Evolutionary conservation across 306 rosid genomes (phyloP).

Genomic region (Dalbergia oliveri): DNA sequence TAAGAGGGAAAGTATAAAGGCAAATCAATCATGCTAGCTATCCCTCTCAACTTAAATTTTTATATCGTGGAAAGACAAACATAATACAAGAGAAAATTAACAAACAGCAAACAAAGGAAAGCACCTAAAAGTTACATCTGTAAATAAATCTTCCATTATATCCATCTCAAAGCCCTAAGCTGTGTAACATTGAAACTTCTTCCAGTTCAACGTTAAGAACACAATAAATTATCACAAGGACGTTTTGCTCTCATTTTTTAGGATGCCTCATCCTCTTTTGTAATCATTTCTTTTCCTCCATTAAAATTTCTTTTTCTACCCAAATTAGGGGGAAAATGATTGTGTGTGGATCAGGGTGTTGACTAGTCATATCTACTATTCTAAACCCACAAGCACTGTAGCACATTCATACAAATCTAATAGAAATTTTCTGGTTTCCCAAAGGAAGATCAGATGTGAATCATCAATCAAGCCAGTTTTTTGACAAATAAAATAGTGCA

Average conservation of each 20-base stretch:
- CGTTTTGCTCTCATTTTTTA: background rate
- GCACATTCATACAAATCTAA: background rate
- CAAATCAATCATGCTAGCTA: background rate
- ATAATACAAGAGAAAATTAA: background rate
- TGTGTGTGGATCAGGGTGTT: background rate
- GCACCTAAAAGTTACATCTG: slow-evolving; percentile 1
- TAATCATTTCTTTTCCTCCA: background rate
- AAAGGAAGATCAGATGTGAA: background rate
- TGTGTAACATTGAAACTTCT: background rate
- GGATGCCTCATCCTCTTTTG: background rate
- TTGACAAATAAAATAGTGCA: slow-evolving; percentile 23
- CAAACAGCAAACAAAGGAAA: slow-evolving; percentile 11
- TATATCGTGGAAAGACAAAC: background rate
- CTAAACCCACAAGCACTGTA: background rate
- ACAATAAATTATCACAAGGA: background rate
- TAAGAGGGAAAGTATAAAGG: background rate
- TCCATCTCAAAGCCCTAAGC: slow-evolving; percentile 10
- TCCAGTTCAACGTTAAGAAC: background rate
- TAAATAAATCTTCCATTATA: background rate
- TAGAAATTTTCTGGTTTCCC: background rate
- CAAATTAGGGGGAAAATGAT: background rate
- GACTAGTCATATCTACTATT: background rate
- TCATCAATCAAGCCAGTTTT: slow-evolving; percentile 4
- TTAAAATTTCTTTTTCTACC: background rate
- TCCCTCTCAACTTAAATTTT: no score